Conservation (phyloP, 106 monocot species). For the Dendrobium officinale region DNA sequence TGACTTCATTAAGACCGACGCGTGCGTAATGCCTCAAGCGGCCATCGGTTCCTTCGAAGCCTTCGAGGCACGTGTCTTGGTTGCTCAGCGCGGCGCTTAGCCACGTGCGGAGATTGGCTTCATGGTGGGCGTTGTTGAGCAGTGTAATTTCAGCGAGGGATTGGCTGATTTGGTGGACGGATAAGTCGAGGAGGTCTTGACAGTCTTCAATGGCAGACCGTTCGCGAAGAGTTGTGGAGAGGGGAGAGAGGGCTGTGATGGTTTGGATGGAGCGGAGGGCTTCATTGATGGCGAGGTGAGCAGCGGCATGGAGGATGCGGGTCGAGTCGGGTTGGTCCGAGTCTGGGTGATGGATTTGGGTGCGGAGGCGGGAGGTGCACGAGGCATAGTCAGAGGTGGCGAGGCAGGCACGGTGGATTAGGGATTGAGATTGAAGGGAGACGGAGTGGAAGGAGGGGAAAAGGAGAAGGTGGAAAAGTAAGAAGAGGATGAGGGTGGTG, state of each 20-base stretch:
- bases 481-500: neutral
- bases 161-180: slow-evolving; percentile 56
- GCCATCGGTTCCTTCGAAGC: slow-evolving; percentile 77
- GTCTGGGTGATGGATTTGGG: slow-evolving; percentile 19
- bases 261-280: slow-evolving; percentile 37
- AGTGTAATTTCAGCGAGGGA: slow-evolving; percentile 40
- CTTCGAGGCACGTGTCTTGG: slow-evolving; percentile 89
- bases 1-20: slow-evolving; percentile 33
- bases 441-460: neutral
- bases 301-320: slow-evolving; percentile 51
- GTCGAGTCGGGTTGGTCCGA: slow-evolving; percentile 8
- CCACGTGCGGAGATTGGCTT: slow-evolving; percentile 63
- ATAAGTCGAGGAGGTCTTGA: slow-evolving; percentile 65
- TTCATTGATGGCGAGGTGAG: slow-evolving; percentile 53
- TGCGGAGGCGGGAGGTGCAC: slow-evolving; percentile 48
- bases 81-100: slow-evolving; percentile 82
- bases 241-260: slow-evolving; percentile 19
- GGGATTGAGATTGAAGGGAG: slow-evolving; percentile 8
- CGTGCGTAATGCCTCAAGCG: slow-evolving; percentile 36
- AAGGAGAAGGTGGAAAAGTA: neutral
- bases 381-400: slow-evolving; percentile 29
- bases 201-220: slow-evolving; percentile 72
- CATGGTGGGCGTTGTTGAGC: slow-evolving; percentile 14
- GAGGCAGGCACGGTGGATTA: slow-evolving; percentile 62
- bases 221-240: slow-evolving; percentile 42